Evolutionary conservation across 1,284 basidiomycete genomes (phyloP), one percentile per base, ranked within the genome.

Genomic region (Fistulinella cinereoalba): DNA sequence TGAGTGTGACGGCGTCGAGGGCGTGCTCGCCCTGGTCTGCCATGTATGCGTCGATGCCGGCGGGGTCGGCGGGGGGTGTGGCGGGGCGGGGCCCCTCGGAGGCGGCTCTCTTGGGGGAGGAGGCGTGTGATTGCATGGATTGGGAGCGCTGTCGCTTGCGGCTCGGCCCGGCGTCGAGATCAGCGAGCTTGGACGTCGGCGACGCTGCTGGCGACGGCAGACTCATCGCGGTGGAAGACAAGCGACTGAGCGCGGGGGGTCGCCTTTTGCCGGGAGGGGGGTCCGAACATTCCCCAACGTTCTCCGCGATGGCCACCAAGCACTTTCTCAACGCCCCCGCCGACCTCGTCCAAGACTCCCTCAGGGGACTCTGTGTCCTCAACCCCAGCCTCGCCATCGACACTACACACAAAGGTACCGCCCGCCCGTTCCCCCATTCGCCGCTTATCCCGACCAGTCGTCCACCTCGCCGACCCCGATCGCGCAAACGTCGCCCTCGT

Each of bases 381-480:
- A 93, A 94, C 63, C 83, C 88, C 0, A 70, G 77, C 37, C 68
- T 93, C 46, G 71, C 76, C 21, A 70, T 93, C 42, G 89, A 94
- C 64, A 67, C 71, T 6, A 68, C 71, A 25, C 77, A 83, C 63
- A 88, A 81, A 73, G 80, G 85, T 85, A 7, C n/a, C 3, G 33
- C 1, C 21, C 15, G 43, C n/a, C 12, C 7, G 3, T 0, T 28
- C 3, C 29, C 23, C 6, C 23, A 27, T 50, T 57, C 31, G 49
- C 25, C 28, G 4, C 3, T 6, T n/a, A 23, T 15, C 25, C 13
- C 15, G 19, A n/a, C 32, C 53, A 90, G 86, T 87, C 46, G 73
- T 92, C 25, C 81, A 84, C 59, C 67, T 81, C 34, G 69, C 77
- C 13, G 58, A 74, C 13, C 76, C 67, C 21, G 79, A 85, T 61